These are phyloP conservation scores for Cystobasidiaceae sp. DNA, from an alignment of 1,284 basidiomycete species.

Conservation along the genomic window DNA sequence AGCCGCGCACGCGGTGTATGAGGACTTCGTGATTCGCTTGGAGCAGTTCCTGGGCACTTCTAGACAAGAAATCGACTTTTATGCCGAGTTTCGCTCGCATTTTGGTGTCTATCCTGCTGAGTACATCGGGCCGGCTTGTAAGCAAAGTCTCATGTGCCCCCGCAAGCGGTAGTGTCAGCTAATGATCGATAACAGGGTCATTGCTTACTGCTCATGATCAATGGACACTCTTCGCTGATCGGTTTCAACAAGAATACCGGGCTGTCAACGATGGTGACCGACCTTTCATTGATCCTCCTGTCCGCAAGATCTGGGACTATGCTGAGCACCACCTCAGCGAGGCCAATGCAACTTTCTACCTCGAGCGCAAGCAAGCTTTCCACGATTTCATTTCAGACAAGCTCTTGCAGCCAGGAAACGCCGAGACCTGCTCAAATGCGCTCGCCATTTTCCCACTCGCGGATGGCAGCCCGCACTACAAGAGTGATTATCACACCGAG, in stretches of 20 bases:
- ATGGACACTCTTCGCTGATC: slow-evolving; percentile 47
- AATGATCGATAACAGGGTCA: background rate
- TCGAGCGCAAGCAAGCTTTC: slow-evolving; percentile 40
- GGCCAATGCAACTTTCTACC: slow-evolving; percentile 33
- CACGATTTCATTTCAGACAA: slow-evolving; percentile 48
- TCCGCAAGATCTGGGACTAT: slow-evolving; percentile 48
- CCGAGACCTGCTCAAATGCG: slow-evolving; percentile 47
- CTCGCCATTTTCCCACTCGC: slow-evolving; percentile 48
- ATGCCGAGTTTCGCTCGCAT: slow-evolving; percentile 31
- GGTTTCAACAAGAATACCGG: slow-evolving; percentile 49
- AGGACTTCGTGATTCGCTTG: slow-evolving; percentile 47
- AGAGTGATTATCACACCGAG: slow-evolving; percentile 38
- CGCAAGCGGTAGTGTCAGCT: background rate
- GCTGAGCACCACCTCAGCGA: slow-evolving; percentile 39
- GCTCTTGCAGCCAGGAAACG: slow-evolving; percentile 44
- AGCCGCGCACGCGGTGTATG: slow-evolving; percentile 45
- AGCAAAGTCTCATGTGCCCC: background rate
- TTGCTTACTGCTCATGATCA: slow-evolving; percentile 48
- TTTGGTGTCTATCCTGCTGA: background rate
- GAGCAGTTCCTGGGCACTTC: slow-evolving; percentile 46
- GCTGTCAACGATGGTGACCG: slow-evolving; percentile 47
- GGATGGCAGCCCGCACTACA: slow-evolving; percentile 35
- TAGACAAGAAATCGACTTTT: slow-evolving; percentile 42
- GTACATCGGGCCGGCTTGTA: slow-evolving; percentile 8
- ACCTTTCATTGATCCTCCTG: slow-evolving; percentile 50